These are phyloP conservation scores for Aspergillus cejpii DNA, from an alignment of 2,329 filamentous ascomycete genomes.

Conservation along the genomic window DNA sequence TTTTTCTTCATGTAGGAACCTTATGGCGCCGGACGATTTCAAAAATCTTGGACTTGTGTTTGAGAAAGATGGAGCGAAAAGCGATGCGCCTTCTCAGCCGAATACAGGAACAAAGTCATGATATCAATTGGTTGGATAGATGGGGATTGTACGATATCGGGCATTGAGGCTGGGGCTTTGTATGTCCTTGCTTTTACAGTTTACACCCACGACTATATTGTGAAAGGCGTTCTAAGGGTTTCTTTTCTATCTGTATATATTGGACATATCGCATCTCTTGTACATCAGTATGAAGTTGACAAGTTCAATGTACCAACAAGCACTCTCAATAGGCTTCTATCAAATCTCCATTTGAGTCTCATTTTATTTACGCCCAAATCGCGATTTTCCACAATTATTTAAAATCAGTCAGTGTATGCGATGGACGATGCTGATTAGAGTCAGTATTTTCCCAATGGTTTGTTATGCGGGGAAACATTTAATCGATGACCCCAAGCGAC, in stretches of 20 bases:
- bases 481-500: not conserved
- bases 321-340: too few species aligned
- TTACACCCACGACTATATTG: not conserved
- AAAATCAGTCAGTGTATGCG: too few species aligned
- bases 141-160: not conserved
- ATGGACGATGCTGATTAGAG: too few species aligned
- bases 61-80: conserved; percentile 34
- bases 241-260: conserved; percentile 3
- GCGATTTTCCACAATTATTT: too few species aligned
- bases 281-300: not conserved
- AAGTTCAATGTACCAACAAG: not conserved
- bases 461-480: conserved; percentile 18
- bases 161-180: not conserved
- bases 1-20: conserved; percentile 53
- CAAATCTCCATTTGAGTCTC: too few species aligned
- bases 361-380: too few species aligned
- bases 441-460: too few species aligned
- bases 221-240: not conserved
- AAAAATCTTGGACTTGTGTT: conserved; percentile 79
- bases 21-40: conserved; percentile 95
- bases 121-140: not conserved
- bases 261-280: conserved; percentile 1
- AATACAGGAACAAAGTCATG: conserved; percentile 10
- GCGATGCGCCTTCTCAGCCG: conserved; percentile 3
- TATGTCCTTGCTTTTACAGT: not conserved